Conservation (phyloP, 768 basidiomycete species). For the Polyporus arcularius region DNA sequence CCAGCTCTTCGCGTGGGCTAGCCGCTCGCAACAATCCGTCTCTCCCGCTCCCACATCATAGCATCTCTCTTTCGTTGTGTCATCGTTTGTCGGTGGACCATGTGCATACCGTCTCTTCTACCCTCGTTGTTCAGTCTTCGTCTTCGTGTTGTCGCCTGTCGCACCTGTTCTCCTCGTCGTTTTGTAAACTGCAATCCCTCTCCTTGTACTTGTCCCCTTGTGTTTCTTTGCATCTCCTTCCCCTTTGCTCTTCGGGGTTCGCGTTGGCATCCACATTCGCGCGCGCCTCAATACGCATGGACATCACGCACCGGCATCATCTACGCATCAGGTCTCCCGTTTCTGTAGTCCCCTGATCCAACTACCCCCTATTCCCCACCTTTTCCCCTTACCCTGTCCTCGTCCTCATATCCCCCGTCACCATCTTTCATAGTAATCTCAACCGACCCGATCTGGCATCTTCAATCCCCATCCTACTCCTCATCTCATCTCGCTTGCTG, state of each 20-base stretch:
- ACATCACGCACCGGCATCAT: neutral
- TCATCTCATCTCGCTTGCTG: slow-evolving; percentile 1
- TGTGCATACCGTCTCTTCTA: neutral
- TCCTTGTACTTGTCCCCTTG: slow-evolving; percentile 8
- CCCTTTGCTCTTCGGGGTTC: neutral
- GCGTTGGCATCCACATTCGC: neutral
- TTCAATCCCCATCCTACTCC: neutral
- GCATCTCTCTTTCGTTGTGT: neutral
- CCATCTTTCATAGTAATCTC: neutral
- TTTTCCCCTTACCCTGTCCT: neutral
- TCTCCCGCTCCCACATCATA: slow-evolving; percentile 39
- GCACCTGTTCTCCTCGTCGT: slow-evolving; percentile 2
- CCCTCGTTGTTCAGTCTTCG: neutral
- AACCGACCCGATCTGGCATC: neutral
- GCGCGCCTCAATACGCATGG: neutral
- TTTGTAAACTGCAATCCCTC: slow-evolving; percentile 12
- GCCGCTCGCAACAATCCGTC: slow-evolving; percentile 49
- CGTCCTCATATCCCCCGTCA: neutral
- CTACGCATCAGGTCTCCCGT: neutral
- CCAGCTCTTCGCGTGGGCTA: slow-evolving; percentile 79
- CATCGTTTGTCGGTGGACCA: neutral
- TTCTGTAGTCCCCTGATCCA: neutral
- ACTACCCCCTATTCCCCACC: neutral
- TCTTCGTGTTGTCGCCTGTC: slow-evolving; percentile 1
- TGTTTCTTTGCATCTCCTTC: neutral